Evolutionary conservation across 495 filamentous ascomycete genomes (phyloP), one percentile per base, ranked within the genome.

Genomic region (Diplogelasinospora grovesii): DNA sequence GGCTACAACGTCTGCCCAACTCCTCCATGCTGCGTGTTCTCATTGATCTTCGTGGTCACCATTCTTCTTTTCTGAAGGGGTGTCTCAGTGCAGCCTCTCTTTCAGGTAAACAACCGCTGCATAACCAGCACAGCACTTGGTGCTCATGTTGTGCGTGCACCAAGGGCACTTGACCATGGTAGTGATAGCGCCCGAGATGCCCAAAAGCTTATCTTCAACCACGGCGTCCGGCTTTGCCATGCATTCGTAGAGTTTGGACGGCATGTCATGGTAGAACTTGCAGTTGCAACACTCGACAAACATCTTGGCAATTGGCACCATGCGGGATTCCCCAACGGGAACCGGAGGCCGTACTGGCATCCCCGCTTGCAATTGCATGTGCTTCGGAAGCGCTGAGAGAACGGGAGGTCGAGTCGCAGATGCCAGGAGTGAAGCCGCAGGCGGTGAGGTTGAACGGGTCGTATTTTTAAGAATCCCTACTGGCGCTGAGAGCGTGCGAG

Each of bases 211-310:
- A 46, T 75, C 71, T 43, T 70, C 57, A 1, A 73, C 64, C 13
- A 76, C 55, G 16, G 67, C 69, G 40, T 82, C 77, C 8, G 79
- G 75, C 48, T 74, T 77, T 14, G 79, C 77, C 70, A 86, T 83
- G 51, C 73, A 82, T 39, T 83, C 78, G 51, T 88, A 88, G 36
- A 85, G 66, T 29, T 80, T 77, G 8, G 78, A 81, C 8, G 85
- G 85, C 59, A 87, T 75, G 49, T 89, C 85, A 59, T 89, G 82
- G 73, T 82, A 89, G 58, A 81, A 86, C 39, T 80, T 80, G 70
- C 85, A 90, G 39, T 69, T 74, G 57, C 85, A 90, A 56, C 85
- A 90, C 41, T 89, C 80, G 5, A 89, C 83, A 43, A 90, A 79
- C 43, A 87, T 67, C 60, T 89, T 90, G 23, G 77, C 79, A 29